Evolutionary conservation across 139 green algal species (phyloP).

Genomic region (Zygnema circumcarinatum): DNA sequence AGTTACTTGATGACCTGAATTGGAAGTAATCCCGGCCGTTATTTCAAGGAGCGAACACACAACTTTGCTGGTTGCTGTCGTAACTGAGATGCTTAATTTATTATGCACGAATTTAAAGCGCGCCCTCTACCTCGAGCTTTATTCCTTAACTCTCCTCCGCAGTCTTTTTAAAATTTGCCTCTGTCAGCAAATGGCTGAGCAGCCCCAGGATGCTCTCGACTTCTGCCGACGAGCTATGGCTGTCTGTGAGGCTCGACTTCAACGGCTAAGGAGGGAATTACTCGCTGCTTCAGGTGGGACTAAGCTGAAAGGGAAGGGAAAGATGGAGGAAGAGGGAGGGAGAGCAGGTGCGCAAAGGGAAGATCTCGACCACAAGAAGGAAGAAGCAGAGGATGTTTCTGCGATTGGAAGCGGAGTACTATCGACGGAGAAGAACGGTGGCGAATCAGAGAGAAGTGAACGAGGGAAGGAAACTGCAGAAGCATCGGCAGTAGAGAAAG

Average conservation of each 20-base stretch:
- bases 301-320: constrained; percentile 2
- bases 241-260: constrained; percentile 36
- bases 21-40: no score
- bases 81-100: no score
- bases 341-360: neutral
- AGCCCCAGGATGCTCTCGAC: constrained; percentile 7
- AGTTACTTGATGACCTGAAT: no score
- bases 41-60: no score
- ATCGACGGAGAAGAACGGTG: no score
- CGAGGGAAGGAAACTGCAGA: no score
- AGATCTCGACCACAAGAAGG: neutral
- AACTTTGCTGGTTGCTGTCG: no score
- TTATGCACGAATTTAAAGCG: no score
- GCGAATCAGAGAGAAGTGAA: no score
- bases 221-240: constrained; percentile 48
- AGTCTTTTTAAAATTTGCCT: constrained; percentile 52
- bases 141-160: neutral
- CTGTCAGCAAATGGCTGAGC: constrained; percentile 18
- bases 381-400: neutral
- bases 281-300: neutral
- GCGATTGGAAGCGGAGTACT: neutral
- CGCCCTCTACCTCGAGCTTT: neutral
- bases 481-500: constrained; percentile 46
- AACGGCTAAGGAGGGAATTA: neutral
- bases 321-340: constrained; percentile 49